Conservation (phyloP, 192 early-diverging fungal species). For the Coemansia sp. region DNA sequence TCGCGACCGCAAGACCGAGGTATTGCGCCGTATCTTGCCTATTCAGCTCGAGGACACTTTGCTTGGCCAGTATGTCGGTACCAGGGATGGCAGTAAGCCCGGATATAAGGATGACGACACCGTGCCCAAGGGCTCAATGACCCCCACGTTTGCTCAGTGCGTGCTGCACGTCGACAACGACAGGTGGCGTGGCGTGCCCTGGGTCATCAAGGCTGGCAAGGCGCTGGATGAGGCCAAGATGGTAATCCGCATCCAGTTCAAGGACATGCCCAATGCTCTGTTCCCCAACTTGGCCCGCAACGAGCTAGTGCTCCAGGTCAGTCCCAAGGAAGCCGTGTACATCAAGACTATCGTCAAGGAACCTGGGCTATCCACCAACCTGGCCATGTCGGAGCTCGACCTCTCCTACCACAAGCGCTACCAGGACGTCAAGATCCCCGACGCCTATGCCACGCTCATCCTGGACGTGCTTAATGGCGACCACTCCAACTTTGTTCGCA, state of each 20-base stretch:
- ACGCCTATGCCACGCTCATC: constrained; percentile 96
- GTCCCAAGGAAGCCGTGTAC: constrained; percentile 93
- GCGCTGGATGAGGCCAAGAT: constrained; percentile 92
- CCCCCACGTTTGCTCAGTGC: constrained; percentile 88
- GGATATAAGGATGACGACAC: constrained; percentile 94
- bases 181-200: constrained; percentile 78
- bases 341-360: constrained; percentile 97
- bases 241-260: constrained; percentile 96
- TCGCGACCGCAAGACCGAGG: constrained; percentile 93
- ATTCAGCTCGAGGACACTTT: constrained; percentile 78
- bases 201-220: constrained; percentile 79
- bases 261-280: constrained; percentile 80
- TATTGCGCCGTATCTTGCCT: constrained; percentile 79
- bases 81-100: constrained; percentile 74
- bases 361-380: constrained; percentile 81
- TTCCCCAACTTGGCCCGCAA: constrained; percentile 81
- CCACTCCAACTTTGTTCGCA: constrained; percentile 92
- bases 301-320: constrained; percentile 93
- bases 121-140: constrained; percentile 79
- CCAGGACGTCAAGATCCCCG: constrained; percentile 86
- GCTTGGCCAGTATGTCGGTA: constrained; percentile 86
- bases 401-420: constrained; percentile 90
- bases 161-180: constrained; percentile 91
- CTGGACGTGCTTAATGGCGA: constrained; percentile 89
- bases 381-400: constrained; percentile 89